phyloP scores from a whole-genome alignment of 129 eudicot species.

The Sambucus nigra region DNA sequence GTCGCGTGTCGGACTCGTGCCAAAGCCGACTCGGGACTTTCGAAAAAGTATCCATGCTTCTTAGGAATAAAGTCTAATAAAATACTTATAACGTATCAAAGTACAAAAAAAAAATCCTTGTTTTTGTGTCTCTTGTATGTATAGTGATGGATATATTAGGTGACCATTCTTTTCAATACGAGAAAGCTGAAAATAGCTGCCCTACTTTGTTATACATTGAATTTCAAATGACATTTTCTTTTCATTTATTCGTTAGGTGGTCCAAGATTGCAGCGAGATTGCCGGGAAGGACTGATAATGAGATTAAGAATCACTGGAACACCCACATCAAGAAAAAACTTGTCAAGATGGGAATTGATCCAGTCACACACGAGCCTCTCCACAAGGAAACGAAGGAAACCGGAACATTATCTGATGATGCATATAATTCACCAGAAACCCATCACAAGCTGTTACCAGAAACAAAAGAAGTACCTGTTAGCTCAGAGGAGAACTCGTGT shows the following conservation, averaged over 20 bases:
- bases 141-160: too few species aligned
- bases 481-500: constrained; percentile 43
- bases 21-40: too few species aligned
- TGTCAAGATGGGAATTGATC: constrained; percentile 69
- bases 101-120: too few species aligned
- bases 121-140: background rate
- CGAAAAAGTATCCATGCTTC: too few species aligned
- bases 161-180: too few species aligned
- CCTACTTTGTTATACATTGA: too few species aligned
- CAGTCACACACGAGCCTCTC: constrained; percentile 60
- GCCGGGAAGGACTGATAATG: constrained; percentile 83
- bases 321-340: constrained; percentile 85
- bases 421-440: constrained; percentile 14
- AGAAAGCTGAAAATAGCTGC: too few species aligned
- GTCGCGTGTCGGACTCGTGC: too few species aligned
- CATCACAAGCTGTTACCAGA: constrained; percentile 9
- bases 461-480: constrained; percentile 10
- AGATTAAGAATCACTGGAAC: constrained; percentile 79
- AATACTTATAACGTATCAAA: too few species aligned
- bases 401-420: constrained; percentile 18
- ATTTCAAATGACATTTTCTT: background rate
- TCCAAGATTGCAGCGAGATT: constrained; percentile 70
- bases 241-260: constrained; percentile 43
- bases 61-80: too few species aligned
- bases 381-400: constrained; percentile 20